Evolutionary conservation across 306 rosid species (phyloP), one percentile per base, ranked within the genome.

Genomic region (Astragalus glycyphyllos): DNA sequence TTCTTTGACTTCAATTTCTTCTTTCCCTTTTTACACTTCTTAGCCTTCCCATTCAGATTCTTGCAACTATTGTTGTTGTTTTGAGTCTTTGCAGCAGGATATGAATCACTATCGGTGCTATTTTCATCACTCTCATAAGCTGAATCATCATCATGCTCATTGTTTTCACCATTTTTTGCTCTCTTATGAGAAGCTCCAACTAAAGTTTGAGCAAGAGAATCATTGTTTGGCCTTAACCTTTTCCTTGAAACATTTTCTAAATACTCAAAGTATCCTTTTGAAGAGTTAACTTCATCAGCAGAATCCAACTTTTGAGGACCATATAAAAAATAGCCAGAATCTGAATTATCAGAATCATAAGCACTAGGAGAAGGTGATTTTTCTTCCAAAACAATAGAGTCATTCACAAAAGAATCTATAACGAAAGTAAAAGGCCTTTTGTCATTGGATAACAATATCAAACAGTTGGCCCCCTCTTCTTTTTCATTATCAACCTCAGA

Each of bases 371-470:
- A 80, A 11, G 90, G 77, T 11, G 89, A 87, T 68, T 83, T 87
- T 4, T 77, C 80, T 79, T 87, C 93, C 11, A 86, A 69, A 75
- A 83, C 70, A 70, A 85, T 78, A 2, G 97, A 87, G 45, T 89
- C 76, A 81, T 84, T 86, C 49, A 86, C 88, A 11, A 90, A 89
- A 78, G 96, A 87, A 7, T 92, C 93, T 8, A 81, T 82, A 40
- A 77, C 45, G 35, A 86, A 77, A 71, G 76, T 63, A 73, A 83
- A 68, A 47, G 79, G 79, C 48, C 83, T 76, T 76, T 59, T 81
- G 4, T 59, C 66, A 15, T n/a, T 82, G 38, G 96, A 92, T 79
- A 92, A 48, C 83, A 89, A 45, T 85, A 92, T 86, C 86, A 92
- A 86, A 44, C 90, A 80, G 71, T 67, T 69, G 9, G 96, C 96